Evolutionary conservation across 2,329 filamentous ascomycete species (phyloP), one percentile per base, ranked within the genome.

Genomic region (Chaetomiaceae sp.): DNA sequence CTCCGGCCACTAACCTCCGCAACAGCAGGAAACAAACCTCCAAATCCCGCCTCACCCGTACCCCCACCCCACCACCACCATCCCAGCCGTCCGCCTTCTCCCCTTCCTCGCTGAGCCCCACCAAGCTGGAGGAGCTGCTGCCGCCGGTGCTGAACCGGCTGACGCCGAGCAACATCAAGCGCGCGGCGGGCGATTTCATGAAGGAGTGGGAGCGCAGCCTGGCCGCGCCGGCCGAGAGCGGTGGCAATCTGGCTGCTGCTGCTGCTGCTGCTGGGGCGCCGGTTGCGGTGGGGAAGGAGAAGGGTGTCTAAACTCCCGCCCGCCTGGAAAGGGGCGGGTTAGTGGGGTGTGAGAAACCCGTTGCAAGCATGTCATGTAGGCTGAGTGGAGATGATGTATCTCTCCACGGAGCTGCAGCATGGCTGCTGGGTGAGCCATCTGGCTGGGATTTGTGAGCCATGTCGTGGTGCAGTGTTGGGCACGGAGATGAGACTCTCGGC

Each of bases 151-250:
- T 94, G 46, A 83, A 82, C 61, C 81, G 83, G 53, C 68, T 89
- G 34, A 78, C 80, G 8, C 86, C 89, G 0, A 82, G 81, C 56
- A 89, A 88, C 58, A 69, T 96, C 56, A 87, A 88, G 62, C 78
- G 81, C 30, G 91, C 87, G 1, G 87, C 90, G n/a, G 86, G 83
- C 29, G 86, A 84, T 52, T 73, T 95, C 47, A 88, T 96, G 80
- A 85, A 83, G 54, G 89, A 95, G 62, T 95, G 88, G 87, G 91
- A 97, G 69, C 87, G 81, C 64, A 86, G 79, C 55, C 69, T 90
- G 12, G 80, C 76, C 2, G 73, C 79, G 27, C 70, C n/a, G n/a
- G n/a, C 75, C n/a, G 29, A 32, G 7, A 32, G 22, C 22, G 22
- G 22, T 9, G 9, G 22, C 22, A 24, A 9, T 9, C 9, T 24